Evolutionary conservation across 2,329 filamentous ascomycete genomes (phyloP), one percentile per base, ranked within the genome.

Genomic region (Calonectria fujianensis): DNA sequence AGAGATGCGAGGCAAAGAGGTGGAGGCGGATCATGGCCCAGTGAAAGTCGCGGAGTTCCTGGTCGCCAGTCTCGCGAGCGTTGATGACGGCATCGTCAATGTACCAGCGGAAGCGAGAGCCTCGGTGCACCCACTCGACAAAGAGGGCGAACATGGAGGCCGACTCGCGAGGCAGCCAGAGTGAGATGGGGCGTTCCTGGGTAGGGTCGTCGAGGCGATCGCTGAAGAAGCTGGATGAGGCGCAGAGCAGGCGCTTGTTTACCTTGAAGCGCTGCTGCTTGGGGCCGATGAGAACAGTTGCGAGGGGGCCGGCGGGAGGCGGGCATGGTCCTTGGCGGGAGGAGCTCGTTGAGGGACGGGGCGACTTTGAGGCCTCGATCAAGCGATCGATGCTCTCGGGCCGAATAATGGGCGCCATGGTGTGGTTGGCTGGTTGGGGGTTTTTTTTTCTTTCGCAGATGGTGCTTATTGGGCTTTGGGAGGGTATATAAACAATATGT

Each of bases 1-100:
- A 86, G 77, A 90, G 86, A 69, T 86, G 84, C 4, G 90, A 87
- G 54, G 90, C 90, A 82, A 92, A 92, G 67, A 92, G 85, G 78
- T 92, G 90, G 16, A 92, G 85, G 45, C 87, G 87, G 69, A 91
- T 88, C 9, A 92, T 85, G 74, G 89, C 88, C 89, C 89, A 91
- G 81, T 91, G 90, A 6, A 91, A 84, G 37, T 85, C 85, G 77
- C 85, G 85, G 78, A 78, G 81, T 13, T 81, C 78, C 39, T 80
- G 78, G 24, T 79, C 73, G 24, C 79, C 80, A 31, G 82, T 78
- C 63, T 83, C 74, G 72, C 83, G 79, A 68, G 83, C 83, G 27
- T 75, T 74, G 41, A 77, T 72, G 35, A 88, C 79, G 75, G 85
- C 84, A 29, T 85, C 81, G 74, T 89, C 87, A 73, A 90, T 83